Evolutionary conservation across 352 stramenopile genomes (phyloP), one percentile per base, ranked within the genome.

Genomic region (Pelagophyceae sp.): DNA sequence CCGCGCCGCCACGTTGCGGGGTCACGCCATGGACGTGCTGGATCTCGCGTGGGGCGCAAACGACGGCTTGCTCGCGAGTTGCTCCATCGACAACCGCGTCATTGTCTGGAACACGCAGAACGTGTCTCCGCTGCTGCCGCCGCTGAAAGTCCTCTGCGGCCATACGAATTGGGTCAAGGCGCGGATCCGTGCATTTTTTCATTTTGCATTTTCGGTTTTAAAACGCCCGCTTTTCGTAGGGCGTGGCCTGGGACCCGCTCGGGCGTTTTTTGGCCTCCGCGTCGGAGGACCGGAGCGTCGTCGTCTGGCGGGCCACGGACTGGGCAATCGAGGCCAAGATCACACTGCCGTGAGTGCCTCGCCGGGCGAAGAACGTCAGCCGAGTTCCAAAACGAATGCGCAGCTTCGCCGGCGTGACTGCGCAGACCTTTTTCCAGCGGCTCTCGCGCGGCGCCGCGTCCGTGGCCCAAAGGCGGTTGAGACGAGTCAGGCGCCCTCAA

Each of bases 181-280:
- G n/a, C n/a, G n/a, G n/a, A n/a, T n/a, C n/a, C n/a, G n/a, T n/a
- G n/a, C n/a, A n/a, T n/a, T n/a, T n/a, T n/a, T n/a, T n/a, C n/a
- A n/a, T n/a, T n/a, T n/a, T n/a, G n/a, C n/a, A n/a, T n/a, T n/a
- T n/a, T n/a, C n/a, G n/a, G n/a, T n/a, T n/a, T n/a, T n/a, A n/a
- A n/a, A n/a, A n/a, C n/a, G n/a, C n/a, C n/a, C n/a, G n/a, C n/a
- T n/a, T n/a, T n/a, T n/a, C n/a, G n/a, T n/a, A n/a, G n/a, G 77
- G 77, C 50, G 77, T 80, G 11, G 77, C 77, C 58, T 80, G 77
- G 77, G 77, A 80, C 72, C 77, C 77, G 1, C 37, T 77, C 33
- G 77, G 77, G 20, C 60, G 72, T 5, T 80, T 76, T 38, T 19
- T 80, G 17, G 77, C 77, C 5, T 78, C 72, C 40, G 61, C 65